Conservation (phyloP, 1,139 yeast genomes). For the Hyphopichia burtonii region DNA sequence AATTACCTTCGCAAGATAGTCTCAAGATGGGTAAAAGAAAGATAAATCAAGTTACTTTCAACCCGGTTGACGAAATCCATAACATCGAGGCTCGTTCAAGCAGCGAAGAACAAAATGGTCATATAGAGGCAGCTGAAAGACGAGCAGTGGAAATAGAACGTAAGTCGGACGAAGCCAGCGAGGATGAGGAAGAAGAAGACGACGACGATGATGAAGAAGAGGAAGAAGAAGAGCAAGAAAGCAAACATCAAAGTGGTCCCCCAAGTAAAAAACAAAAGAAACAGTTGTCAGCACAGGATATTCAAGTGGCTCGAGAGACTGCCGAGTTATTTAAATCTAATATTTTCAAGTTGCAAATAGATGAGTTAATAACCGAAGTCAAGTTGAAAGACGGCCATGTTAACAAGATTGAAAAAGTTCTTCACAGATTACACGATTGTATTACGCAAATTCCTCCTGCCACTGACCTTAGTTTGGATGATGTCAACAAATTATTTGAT, state of each 20-base stretch:
- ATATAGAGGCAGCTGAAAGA: not conserved
- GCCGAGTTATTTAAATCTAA: slow-evolving; percentile 92
- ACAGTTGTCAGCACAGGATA: slow-evolving; percentile 72
- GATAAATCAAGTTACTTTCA: slow-evolving; percentile 11
- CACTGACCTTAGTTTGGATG: slow-evolving; percentile 48
- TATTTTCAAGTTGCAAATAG: slow-evolving; percentile 91
- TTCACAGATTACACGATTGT: slow-evolving; percentile 72
- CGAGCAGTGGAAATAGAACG: not conserved
- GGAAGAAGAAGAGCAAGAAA: slow-evolving; percentile 13
- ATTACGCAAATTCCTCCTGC: slow-evolving; percentile 62
- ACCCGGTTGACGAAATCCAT: slow-evolving; percentile 2
- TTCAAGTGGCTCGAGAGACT: slow-evolving; percentile 89
- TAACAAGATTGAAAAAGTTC: slow-evolving; percentile 66
- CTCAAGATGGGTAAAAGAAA: slow-evolving; percentile 32
- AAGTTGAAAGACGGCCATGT: slow-evolving; percentile 69
- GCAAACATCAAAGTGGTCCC: slow-evolving; percentile 14
- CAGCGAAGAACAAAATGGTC: slow-evolving; percentile 4
- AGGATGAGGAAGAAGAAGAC: slow-evolving; percentile 9
- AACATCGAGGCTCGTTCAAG: slow-evolving; percentile 1
- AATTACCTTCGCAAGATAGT: not conserved
- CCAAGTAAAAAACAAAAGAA: slow-evolving; percentile 39
- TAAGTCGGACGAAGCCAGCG: slow-evolving; percentile 4
- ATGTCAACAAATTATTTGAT: slow-evolving; percentile 50
- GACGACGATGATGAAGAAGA: slow-evolving; percentile 14
- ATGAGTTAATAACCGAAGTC: slow-evolving; percentile 80